Evolutionary conservation across 768 basidiomycete species (phyloP).

Genomic region (Sistotremastrum niveocremeum): DNA sequence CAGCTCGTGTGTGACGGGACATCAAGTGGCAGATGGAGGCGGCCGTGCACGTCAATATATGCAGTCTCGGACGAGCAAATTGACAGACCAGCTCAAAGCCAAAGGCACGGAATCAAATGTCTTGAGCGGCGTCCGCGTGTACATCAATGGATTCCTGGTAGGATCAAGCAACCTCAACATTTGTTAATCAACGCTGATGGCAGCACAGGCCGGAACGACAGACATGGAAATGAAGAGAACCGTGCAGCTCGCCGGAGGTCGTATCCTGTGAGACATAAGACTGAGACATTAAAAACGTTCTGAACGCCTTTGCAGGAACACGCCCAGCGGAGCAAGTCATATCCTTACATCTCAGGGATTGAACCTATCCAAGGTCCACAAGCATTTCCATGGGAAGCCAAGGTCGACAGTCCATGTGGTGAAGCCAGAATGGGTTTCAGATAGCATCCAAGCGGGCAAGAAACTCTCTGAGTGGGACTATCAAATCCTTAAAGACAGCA

Average conservation of each 20-base stretch:
- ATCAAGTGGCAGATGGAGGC: constrained; percentile 45
- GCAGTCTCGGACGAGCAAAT: constrained; percentile 32
- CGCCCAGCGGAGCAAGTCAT: constrained; percentile 57
- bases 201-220: constrained; percentile 31
- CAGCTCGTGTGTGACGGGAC: constrained; percentile 51
- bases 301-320: constrained; percentile 25
- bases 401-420: constrained; percentile 46
- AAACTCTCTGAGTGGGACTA: constrained; percentile 50
- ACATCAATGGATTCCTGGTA: constrained; percentile 57
- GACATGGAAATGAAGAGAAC: constrained; percentile 69
- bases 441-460: constrained; percentile 50
- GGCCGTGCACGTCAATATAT: constrained; percentile 23
- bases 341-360: constrained; percentile 63
- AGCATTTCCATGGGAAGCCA: constrained; percentile 37
- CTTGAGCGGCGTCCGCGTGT: constrained; percentile 38
- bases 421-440: constrained; percentile 61
- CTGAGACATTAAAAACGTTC: background rate
- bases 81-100: constrained; percentile 20
- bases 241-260: constrained; percentile 54
- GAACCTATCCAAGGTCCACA: constrained; percentile 60
- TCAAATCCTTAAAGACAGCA: constrained; percentile 28
- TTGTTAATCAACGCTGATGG: no score
- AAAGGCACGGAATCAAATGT: constrained; percentile 11
- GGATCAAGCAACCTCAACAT: constrained; percentile 3
- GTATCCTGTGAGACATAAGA: constrained; percentile 32